phyloP scores from a whole-genome alignment of 805 yeast species.

The Nakazawaea siamensis region DNA sequence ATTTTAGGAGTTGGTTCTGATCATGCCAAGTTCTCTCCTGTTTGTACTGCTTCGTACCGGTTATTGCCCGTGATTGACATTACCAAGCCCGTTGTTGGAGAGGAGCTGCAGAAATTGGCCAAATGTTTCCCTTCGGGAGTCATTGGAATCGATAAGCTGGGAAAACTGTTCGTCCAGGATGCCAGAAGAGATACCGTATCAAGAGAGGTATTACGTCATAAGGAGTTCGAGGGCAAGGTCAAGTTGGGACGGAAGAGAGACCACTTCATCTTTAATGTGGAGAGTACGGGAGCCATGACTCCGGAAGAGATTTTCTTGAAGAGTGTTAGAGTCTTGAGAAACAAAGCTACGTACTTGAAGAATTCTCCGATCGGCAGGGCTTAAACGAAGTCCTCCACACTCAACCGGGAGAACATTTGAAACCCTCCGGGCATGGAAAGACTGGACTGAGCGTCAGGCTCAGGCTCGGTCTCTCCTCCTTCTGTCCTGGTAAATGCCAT shows the following conservation, averaged over 20 bases:
- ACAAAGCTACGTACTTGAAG: constrained; percentile 75
- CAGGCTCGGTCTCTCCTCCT: no score
- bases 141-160: constrained; percentile 58
- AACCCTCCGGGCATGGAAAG: constrained; percentile 11
- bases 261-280: constrained; percentile 91
- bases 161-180: constrained; percentile 76
- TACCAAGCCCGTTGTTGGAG: constrained; percentile 64
- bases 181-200: constrained; percentile 95
- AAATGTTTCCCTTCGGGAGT: constrained; percentile 93
- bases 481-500: no score
- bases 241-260: constrained; percentile 86
- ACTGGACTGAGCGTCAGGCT: no score
- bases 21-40: constrained; percentile 97
- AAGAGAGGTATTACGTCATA: constrained; percentile 91
- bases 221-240: constrained; percentile 82
- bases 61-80: constrained; percentile 84
- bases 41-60: constrained; percentile 92
- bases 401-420: constrained; percentile 4
- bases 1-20: constrained; percentile 87
- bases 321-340: constrained; percentile 75
- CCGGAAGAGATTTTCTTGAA: constrained; percentile 95
- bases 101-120: constrained; percentile 69
- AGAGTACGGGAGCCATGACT: constrained; percentile 93
- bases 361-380: constrained; percentile 59
- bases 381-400: constrained; percentile 5